Evolutionary conservation across 2,329 filamentous ascomycete species (phyloP), one percentile per base, ranked within the genome.

Genomic region (Calonectria fujianensis): DNA sequence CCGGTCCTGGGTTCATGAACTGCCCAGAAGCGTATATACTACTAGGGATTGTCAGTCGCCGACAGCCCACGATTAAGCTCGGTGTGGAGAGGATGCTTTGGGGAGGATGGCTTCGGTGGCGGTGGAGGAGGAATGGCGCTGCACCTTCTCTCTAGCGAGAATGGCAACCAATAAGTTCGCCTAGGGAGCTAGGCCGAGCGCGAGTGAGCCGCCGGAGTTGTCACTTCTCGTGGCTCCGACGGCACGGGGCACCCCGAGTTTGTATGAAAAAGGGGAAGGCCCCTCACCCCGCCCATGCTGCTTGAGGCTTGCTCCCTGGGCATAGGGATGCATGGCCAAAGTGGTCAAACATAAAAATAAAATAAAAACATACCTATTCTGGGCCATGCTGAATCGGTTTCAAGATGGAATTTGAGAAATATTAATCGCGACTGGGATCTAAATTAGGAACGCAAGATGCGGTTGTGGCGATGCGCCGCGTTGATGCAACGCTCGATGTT

Each of bases 1-100:
- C 96, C 80, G 97, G 96, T 78, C 97, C 96, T 76, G 97, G 96
- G 86, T 98, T 98, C 94, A 98, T 97, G 88, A 98, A 98, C 85
- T 93, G 91, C 81, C 89, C 91, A 78, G 88, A 87, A 52, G 90
- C 86, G 82, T 92, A 93, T 80, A 90, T 85, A 83, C 90, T 92
- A 81, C 31, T 39, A 39, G 37, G 39, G 61, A 59, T 70, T 59
- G 75, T 81, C 72, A 81, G 80, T 73, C 72, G 54, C 69, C 39
- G 41, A 52, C 59, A 48, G 27, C 50, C n/a, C 31, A 61, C 39
- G 27, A 48, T n/a, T 70, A 39, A 64, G 41, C 31, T 69, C 29
- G 31, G 32, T 54, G 61, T 32, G 39, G 24, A 39, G 35, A 41
- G 29, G 51, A 63, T 63, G 57, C 57, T 63, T 63, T 51, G 14